These are phyloP conservation scores for Pinus albicaulis DNA, from an alignment of 75 land plant species.

Conservation along the genomic window DNA sequence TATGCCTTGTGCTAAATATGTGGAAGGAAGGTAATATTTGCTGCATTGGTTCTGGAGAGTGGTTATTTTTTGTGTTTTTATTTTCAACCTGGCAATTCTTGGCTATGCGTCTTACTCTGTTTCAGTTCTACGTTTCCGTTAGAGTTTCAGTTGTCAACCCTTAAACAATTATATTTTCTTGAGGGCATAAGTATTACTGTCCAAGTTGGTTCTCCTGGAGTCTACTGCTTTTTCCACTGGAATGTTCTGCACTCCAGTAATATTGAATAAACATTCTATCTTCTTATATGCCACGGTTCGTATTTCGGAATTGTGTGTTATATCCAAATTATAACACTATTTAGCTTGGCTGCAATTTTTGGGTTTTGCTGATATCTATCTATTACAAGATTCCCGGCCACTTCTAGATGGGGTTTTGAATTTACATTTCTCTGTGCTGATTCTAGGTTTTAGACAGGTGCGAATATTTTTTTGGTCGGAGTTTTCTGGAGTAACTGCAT, in stretches of 20 bases:
- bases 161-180: too few relatives aligned
- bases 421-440: neutral
- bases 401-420: neutral
- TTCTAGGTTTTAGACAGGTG: neutral
- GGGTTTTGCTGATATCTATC: neutral
- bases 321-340: neutral
- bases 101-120: neutral
- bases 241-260: neutral
- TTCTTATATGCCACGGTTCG: neutral
- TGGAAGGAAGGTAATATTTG: too few relatives aligned
- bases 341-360: neutral
- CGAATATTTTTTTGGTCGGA: too few relatives aligned
- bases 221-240: neutral
- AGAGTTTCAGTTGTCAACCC: neutral
- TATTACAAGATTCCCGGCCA: neutral
- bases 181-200: too few relatives aligned
- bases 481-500: too few relatives aligned
- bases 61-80: too few relatives aligned
- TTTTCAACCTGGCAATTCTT: too few relatives aligned
- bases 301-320: neutral
- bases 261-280: neutral
- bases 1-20: too few relatives aligned
- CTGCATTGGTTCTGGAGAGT: too few relatives aligned
- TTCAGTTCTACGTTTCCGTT: neutral
- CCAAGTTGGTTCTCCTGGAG: too few relatives aligned